These are phyloP conservation scores for Lasiosphaeria hispida DNA, from an alignment of 495 filamentous ascomycete species.

Conservation along the genomic window DNA sequence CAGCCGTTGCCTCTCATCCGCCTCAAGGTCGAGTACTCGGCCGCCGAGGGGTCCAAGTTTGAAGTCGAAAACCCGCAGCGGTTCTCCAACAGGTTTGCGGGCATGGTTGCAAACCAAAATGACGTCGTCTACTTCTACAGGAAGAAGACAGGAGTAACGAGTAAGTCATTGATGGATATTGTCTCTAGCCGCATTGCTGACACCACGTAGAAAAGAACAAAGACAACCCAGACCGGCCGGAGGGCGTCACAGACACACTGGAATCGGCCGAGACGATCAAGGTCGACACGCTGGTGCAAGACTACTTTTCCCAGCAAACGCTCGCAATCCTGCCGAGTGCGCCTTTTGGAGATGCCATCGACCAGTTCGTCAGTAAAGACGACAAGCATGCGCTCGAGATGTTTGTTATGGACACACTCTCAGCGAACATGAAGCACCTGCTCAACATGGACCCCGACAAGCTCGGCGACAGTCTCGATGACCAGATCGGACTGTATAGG, in stretches of 20 bases:
- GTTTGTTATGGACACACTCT: constrained; percentile 80
- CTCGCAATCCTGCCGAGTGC: constrained; percentile 89
- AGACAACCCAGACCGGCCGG: constrained; percentile 49
- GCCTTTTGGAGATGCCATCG: constrained; percentile 88
- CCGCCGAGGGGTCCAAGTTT: constrained; percentile 81
- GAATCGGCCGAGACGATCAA: constrained; percentile 71
- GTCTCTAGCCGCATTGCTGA: constrained; percentile 8
- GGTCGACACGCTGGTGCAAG: constrained; percentile 81
- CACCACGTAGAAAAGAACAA: constrained; percentile 27
- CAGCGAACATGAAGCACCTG: constrained; percentile 72
- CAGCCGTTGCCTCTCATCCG: constrained; percentile 80
- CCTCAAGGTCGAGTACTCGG: constrained; percentile 85
- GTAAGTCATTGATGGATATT: constrained; percentile 29
- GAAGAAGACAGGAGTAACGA: constrained; percentile 61
- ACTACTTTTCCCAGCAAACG: constrained; percentile 79
- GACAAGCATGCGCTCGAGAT: constrained; percentile 90
- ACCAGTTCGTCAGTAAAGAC: constrained; percentile 91
- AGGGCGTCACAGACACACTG: constrained; percentile 58
- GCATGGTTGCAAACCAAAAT: constrained; percentile 86
- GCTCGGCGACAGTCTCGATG: constrained; percentile 55
- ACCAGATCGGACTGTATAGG: constrained; percentile 69
- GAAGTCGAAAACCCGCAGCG: constrained; percentile 95
- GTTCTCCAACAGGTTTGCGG: constrained; percentile 90
- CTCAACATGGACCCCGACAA: constrained; percentile 67
- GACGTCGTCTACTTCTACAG: constrained; percentile 92